phyloP scores from a whole-genome alignment of 495 filamentous ascomycete genomes.

The Cercophora sp. region DNA sequence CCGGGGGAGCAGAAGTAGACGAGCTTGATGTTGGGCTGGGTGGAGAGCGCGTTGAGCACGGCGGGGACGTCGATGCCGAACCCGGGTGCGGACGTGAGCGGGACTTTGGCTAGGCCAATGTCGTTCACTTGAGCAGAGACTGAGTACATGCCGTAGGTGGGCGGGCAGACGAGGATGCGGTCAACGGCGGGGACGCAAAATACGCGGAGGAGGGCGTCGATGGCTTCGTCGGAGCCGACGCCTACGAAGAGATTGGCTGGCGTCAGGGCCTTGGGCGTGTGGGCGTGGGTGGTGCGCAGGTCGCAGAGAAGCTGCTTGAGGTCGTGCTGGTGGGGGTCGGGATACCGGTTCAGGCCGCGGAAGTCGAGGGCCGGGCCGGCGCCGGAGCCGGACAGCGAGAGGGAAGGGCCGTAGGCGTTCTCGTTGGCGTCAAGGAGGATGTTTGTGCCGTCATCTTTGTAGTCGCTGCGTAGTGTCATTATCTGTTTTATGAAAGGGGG shows the following conservation, averaged over 20 bases:
- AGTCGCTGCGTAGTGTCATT: conserved; percentile 63
- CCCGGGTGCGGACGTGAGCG: conserved; percentile 53
- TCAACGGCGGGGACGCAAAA: conserved; percentile 87
- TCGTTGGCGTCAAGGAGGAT: conserved; percentile 97
- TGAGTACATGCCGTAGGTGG: conserved; percentile 97
- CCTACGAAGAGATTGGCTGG: conserved; percentile 89
- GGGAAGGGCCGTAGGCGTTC: conserved; percentile 85
- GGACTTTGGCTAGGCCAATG: conserved; percentile 76
- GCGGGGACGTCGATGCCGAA: conserved; percentile 70
- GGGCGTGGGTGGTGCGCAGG: conserved; percentile 78
- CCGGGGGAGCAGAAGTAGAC: conserved; percentile 91
- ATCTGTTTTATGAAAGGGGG: conserved; percentile 15
- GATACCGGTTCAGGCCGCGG: conserved; percentile 83
- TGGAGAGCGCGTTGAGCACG: conserved; percentile 60
- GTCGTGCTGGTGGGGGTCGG: conserved; percentile 86
- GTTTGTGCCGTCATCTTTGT: conserved; percentile 97
- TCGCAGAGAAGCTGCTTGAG: conserved; percentile 85
- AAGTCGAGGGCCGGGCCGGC: conserved; percentile 56
- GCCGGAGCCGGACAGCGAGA: conserved; percentile 22
- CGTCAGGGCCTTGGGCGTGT: conserved; percentile 68
- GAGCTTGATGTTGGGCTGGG: conserved; percentile 70
- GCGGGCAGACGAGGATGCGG: conserved; percentile 88
- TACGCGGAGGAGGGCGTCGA: conserved; percentile 86
- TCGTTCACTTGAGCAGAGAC: conserved; percentile 95
- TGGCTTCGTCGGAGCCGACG: conserved; percentile 93